phyloP scores from a whole-genome alignment of 352 stramenopile genomes.

The Pythium insidiosum region DNA sequence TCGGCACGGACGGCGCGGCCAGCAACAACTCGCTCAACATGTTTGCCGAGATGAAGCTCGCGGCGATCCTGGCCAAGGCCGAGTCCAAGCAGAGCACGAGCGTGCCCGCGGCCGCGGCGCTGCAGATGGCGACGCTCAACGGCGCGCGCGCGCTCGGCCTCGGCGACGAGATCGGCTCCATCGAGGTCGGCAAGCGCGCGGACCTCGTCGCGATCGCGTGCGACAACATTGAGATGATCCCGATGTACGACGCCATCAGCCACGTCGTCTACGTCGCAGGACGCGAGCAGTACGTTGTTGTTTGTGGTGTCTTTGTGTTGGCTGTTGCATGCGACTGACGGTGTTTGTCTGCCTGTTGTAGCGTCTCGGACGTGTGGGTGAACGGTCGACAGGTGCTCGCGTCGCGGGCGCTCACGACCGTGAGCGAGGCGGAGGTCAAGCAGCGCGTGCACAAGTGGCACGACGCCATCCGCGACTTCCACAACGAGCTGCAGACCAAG shows the following conservation, averaged over 20 bases:
- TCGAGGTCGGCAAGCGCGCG: constrained; percentile 80
- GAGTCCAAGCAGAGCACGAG: constrained; percentile 54
- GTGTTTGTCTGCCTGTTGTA: constrained; percentile 7
- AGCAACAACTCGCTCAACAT: constrained; percentile 90
- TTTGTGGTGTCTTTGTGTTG: background rate
- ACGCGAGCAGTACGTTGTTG: constrained; percentile 46
- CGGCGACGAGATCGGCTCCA: constrained; percentile 71
- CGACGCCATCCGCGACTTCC: constrained; percentile 44
- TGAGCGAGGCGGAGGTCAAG: constrained; percentile 60
- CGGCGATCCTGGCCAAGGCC: constrained; percentile 78
- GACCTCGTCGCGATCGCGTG: constrained; percentile 79
- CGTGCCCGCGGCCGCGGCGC: constrained; percentile 40
- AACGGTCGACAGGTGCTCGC: constrained; percentile 74
- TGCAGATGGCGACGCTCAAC: constrained; percentile 88
- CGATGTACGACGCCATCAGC: constrained; percentile 84
- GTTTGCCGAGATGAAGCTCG: constrained; percentile 86
- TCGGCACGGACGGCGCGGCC: constrained; percentile 80
- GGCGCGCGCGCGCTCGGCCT: constrained; percentile 80
- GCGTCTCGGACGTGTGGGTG: constrained; percentile 87
- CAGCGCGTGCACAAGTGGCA: constrained; percentile 49
- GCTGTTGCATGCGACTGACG: background rate
- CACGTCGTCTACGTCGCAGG: constrained; percentile 83
- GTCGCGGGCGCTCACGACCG: constrained; percentile 65
- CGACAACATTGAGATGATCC: constrained; percentile 80
- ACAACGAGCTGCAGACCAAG: constrained; percentile 36